Evolutionary conservation across 108 stramenopile genomes (phyloP).

Genomic region (Skeletonema marinoi): DNA sequence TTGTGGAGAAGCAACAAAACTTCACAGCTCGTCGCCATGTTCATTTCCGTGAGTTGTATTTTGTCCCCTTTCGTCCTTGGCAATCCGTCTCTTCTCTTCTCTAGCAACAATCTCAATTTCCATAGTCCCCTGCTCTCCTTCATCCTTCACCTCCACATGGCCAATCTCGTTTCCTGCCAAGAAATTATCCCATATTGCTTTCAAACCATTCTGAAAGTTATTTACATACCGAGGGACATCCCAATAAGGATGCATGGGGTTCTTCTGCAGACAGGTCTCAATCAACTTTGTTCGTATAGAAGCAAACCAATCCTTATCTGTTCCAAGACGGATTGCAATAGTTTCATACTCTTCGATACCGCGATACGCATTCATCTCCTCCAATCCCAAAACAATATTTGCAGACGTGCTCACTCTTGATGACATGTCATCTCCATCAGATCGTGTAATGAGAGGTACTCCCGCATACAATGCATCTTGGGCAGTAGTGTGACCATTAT

Average conservation of each 20-base stretch:
- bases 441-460: conserved; percentile 83
- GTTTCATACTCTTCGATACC: conserved; percentile 68
- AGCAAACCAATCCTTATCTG: conserved; percentile 50
- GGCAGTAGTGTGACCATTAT: conserved; percentile 88
- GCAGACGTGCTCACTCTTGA: conserved; percentile 81
- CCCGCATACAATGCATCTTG: conserved; percentile 85
- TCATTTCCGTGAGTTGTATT: neutral
- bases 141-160: conserved; percentile 61
- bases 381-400: conserved; percentile 76
- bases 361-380: conserved; percentile 75
- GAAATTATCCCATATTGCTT: conserved; percentile 66
- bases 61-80: neutral
- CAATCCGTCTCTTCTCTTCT: conserved; percentile 14
- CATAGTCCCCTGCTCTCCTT: conserved; percentile 15
- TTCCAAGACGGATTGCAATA: conserved; percentile 73
- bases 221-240: conserved; percentile 82
- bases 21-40: conserved; percentile 4
- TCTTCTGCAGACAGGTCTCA: conserved; percentile 67
- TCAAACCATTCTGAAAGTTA: conserved; percentile 70
- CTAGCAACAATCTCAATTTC: conserved; percentile 10
- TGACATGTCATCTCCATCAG: conserved; percentile 85
- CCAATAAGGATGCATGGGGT: conserved; percentile 90
- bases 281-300: conserved; percentile 59
- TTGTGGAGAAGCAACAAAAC: neutral
- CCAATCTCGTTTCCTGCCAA: conserved; percentile 50